Evolutionary conservation across 352 stramenopile genomes (phyloP), one percentile per base, ranked within the genome.

Genomic region (Globisporangium perplexum): DNA sequence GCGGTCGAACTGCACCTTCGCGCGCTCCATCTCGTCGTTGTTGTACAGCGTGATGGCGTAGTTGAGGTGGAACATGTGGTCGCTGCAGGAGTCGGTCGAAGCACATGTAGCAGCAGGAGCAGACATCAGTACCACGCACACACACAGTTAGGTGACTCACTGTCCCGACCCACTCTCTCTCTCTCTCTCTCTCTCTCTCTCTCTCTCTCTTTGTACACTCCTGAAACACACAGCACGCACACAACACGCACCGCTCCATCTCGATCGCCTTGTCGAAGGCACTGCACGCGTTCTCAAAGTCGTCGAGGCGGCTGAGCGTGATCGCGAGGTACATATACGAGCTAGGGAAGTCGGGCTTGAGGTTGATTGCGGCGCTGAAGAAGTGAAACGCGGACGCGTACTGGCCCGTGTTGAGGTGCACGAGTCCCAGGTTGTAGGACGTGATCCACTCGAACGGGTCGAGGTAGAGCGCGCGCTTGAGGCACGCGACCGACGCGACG

Each of bases 381-480:
- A 96, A 96, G 63, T 98, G 90, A 63, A 98, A 98, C 3, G 92
- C 88, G 0, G 85, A 96, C 26, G 92, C 90, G 69, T 95, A 96
- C 68, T 98, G 90, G 7, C 76, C 79, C 48, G 87, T 96, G 69
- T 91, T 93, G 23, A 98, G 69, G 59, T 97, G 87, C 17, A 98
- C 86, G n/a, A 98, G 72, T 0, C 92, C 92, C 38, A 98, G 74
- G 68, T 98, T 98, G 66, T 97, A 97, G 43, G 71, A 85, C 48
- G 91, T 96, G 69, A 97, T 97, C 90, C 90, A 98, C 74, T 97
- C 90, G 62, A 98, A 98, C 38, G 92, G 92, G 44, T 96, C 88
- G 49, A 98, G 55, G 64, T 97, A 98, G 46, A 96, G 53, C 18
- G 92, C 91, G 3, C 88, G 76, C 68, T 97, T 97, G 15, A 98